A percentile compares a stretch with the other conserved stretches of the same genome.
Conservation (phyloP, 257 asterid species). For the Plantago major region DNA sequence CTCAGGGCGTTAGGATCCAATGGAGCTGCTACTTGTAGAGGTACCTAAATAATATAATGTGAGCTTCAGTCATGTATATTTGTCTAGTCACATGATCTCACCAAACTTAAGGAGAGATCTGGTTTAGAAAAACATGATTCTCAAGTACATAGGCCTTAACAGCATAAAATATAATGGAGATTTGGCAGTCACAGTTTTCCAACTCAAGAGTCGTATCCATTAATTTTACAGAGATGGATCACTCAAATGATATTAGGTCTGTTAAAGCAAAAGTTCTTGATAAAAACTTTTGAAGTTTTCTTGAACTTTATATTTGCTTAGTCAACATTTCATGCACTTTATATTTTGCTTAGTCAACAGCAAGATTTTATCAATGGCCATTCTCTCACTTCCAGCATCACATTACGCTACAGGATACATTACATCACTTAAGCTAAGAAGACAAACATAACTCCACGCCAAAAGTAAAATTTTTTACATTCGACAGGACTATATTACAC, state of each 20-base stretch:
- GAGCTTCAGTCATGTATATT: slow-evolving; percentile 15
- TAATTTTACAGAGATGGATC: slow-evolving; percentile 2
- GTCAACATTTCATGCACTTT: too few species aligned
- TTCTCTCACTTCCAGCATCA: slow-evolving; percentile 10
- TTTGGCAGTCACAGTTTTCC: slow-evolving; percentile 10
- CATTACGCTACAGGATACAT: slow-evolving; percentile 5
- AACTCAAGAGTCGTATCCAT: slow-evolving; percentile 9
- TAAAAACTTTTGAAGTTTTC: slow-evolving; percentile 6
- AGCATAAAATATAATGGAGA: slow-evolving; percentile 3
- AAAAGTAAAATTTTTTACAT: background rate
- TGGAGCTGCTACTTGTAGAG: slow-evolving; percentile 76
- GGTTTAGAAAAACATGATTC: too few species aligned
- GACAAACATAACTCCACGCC: slow-evolving; percentile 7
- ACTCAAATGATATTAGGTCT: slow-evolving; percentile 5
- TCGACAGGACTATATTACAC: too few species aligned
- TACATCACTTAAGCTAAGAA: slow-evolving; percentile 9
- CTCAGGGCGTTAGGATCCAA: slow-evolving; percentile 63
- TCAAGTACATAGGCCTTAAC: slow-evolving; percentile 9
- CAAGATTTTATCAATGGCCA: background rate
- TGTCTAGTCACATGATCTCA: background rate
- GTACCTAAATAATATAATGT: slow-evolving; percentile 48
- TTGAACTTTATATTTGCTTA: slow-evolving; percentile 1
- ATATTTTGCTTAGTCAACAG: too few species aligned
- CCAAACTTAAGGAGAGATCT: background rate
- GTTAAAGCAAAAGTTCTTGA: background rate